Base-by-base conservation (phyloP, 108 stramenopile species). In the Schizochytrium sp. region DNA sequence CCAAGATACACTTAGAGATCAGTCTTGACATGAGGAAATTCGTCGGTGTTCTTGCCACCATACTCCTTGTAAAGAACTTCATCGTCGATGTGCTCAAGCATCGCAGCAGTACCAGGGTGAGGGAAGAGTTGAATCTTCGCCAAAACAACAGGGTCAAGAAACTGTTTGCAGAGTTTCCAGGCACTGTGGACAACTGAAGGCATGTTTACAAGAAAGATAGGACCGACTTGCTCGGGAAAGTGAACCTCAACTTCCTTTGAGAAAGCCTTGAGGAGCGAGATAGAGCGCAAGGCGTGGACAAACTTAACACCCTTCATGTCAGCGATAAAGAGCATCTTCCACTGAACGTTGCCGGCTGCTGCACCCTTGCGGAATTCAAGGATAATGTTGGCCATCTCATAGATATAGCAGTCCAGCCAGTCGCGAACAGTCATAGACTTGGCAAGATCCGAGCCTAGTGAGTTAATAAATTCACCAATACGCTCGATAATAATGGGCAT, bases 141-240 rank as follows among this genome's bases (percentile, higher is more conserved):
- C 50, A 83, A 53, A 38, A 83, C 76, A 8, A 83, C 76, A 5
- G 76, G 76, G 76, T 83, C 76, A 38, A 83, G 76, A 40, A 83
- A 83, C 13, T 83, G 76, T 53, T 83, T 83, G 53, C 38, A n/a
- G 47, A 55, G 47, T 17, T 49, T 55, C 76, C 76, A 83, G 5
- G 53, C 50, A n/a, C 50, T 55, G 15, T 49, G 47, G 28, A 83
- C 76, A n/a, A 83, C 76, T 38, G 50, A 55, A 53, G 76, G 76
- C 47, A 38, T 55, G 40, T 83, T 83, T 47, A 83, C 55, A 53
- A 83, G 76, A 55, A 83, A 83, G 76, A 83, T 40, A 53, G 76
- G 76, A 55, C 76, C 76, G 12, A 53, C 76, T 53, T 83, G 76
- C 76, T 83, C 76, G 50, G 76, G 76, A 42, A 83, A 83, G 47